Evolutionary conservation across 1,284 basidiomycete species (phyloP).

Genomic region (Tylopilus sp.): DNA sequence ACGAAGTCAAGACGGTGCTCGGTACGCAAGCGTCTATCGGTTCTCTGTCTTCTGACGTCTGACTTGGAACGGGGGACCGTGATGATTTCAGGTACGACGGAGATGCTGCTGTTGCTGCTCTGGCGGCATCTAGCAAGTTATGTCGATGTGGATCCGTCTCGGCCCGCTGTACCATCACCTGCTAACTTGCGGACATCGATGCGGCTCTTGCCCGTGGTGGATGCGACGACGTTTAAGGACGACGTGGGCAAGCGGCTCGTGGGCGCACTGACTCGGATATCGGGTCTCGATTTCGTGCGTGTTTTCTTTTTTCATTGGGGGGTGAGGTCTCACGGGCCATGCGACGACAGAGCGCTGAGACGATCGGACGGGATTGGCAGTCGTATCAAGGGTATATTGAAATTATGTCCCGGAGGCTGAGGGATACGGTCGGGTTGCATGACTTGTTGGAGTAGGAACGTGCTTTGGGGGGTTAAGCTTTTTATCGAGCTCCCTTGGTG

Average conservation of each 20-base stretch:
- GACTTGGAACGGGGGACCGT: neutral
- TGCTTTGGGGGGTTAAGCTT: neutral
- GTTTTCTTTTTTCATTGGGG: neutral
- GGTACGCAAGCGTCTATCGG: conserved; percentile 37
- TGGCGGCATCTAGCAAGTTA: conserved; percentile 82
- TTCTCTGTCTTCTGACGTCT: neutral
- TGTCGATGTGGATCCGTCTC: conserved; percentile 39
- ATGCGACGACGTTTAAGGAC: conserved; percentile 48
- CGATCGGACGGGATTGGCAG: conserved; percentile 48
- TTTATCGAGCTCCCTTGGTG: neutral
- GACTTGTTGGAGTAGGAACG: conserved; percentile 31
- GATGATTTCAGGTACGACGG: conserved; percentile 66
- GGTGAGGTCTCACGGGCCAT: neutral
- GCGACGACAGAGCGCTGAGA: conserved; percentile 29
- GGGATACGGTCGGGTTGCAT: conserved; percentile 55
- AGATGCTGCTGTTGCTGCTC: conserved; percentile 80
- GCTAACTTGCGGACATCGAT: conserved; percentile 43
- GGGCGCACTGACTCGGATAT: conserved; percentile 49
- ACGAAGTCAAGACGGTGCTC: conserved; percentile 51
- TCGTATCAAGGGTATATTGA: conserved; percentile 62
- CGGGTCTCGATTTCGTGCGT: conserved; percentile 49
- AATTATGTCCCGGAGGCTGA: conserved; percentile 63
- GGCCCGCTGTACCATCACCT: conserved; percentile 24
- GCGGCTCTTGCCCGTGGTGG: conserved; percentile 52
- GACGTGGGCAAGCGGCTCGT: conserved; percentile 54